These are phyloP conservation scores for Lactuca saligna DNA, from an alignment of 129 eudicot species.

Conservation along the genomic window DNA sequence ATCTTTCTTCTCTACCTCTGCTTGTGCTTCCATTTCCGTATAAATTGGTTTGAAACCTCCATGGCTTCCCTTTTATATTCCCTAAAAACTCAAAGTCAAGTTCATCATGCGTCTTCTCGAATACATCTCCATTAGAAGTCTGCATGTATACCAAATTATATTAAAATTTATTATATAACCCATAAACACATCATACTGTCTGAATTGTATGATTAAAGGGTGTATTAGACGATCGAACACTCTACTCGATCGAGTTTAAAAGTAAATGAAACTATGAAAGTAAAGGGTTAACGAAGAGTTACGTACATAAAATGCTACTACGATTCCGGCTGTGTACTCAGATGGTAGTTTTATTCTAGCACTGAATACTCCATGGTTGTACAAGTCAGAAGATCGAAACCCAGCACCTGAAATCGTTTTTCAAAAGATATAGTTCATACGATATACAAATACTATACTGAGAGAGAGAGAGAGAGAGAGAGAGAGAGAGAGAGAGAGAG, in stretches of 20 bases:
- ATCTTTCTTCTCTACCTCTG: slow-evolving; percentile 95
- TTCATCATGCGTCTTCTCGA: slow-evolving; percentile 76
- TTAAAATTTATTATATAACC: neutral
- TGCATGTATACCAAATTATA: slow-evolving; percentile 18
- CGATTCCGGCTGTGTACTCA: slow-evolving; percentile 85
- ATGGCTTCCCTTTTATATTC: slow-evolving; percentile 68
- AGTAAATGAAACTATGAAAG: too few species aligned
- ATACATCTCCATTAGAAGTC: slow-evolving; percentile 86
- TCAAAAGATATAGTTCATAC: neutral
- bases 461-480: neutral
- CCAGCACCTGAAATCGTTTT: slow-evolving; percentile 66
- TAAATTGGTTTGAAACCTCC: slow-evolving; percentile 93
- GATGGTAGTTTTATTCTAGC: slow-evolving; percentile 83
- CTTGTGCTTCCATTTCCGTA: slow-evolving; percentile 95
- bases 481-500: slow-evolving; percentile 9
- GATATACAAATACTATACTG: neutral
- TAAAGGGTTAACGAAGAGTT: neutral
- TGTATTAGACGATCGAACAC: neutral
- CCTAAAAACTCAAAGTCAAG: slow-evolving; percentile 91
- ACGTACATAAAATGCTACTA: slow-evolving; percentile 87
- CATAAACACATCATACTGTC: neutral
- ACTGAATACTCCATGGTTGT: slow-evolving; percentile 88
- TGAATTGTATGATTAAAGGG: neutral
- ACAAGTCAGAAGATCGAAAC: slow-evolving; percentile 66
- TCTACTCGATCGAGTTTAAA: too few species aligned